These are phyloP conservation scores for Cutaneotrichosporon sp. DNA, from an alignment of 1,284 basidiomycete species.

Conservation along the genomic window DNA sequence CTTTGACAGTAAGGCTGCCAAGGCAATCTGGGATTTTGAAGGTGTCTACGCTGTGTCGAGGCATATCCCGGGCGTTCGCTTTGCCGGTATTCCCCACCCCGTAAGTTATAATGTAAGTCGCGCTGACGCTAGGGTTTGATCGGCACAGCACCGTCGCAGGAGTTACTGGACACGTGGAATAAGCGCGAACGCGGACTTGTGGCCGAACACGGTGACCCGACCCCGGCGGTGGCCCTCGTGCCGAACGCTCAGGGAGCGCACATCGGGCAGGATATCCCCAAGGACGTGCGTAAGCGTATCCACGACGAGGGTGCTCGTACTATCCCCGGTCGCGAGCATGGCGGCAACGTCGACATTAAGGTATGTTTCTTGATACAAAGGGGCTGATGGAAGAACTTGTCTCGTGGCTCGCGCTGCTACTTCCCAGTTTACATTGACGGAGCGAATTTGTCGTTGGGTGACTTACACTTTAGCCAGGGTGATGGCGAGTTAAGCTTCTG, in stretches of 20 bases:
- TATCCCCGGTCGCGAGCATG: slow-evolving; percentile 72
- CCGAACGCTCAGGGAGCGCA: slow-evolving; percentile 65
- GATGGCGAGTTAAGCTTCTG: slow-evolving; percentile 67
- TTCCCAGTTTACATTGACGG: slow-evolving; percentile 70
- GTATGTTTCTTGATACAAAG: neutral
- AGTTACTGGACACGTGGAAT: slow-evolving; percentile 72
- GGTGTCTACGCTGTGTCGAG: slow-evolving; percentile 69
- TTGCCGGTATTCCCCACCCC: slow-evolving; percentile 73
- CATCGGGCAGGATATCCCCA: slow-evolving; percentile 61
- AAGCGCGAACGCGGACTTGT: slow-evolving; percentile 67
- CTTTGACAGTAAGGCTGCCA: slow-evolving; percentile 58
- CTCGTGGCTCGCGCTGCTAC: slow-evolving; percentile 51
- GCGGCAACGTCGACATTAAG: slow-evolving; percentile 80
- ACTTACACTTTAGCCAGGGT: slow-evolving; percentile 77
- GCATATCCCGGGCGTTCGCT: slow-evolving; percentile 74
- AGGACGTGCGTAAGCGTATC: slow-evolving; percentile 60
- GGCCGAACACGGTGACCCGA: slow-evolving; percentile 56
- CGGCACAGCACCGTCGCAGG: slow-evolving; percentile 70
- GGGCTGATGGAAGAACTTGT: slow-evolving; percentile 56
- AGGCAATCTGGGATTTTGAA: slow-evolving; percentile 77
- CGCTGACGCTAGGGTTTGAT: slow-evolving; percentile 58
- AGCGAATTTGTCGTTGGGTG: slow-evolving; percentile 73
- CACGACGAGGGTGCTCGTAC: slow-evolving; percentile 69
- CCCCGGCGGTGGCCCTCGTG: slow-evolving; percentile 67
- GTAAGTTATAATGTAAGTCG: neutral